Percentiles rank a stretch among this genome's conserved stretches.
phyloP scores from a whole-genome alignment of 2,329 filamentous ascomycete species.

The Dendrostoma leiphaemia region DNA sequence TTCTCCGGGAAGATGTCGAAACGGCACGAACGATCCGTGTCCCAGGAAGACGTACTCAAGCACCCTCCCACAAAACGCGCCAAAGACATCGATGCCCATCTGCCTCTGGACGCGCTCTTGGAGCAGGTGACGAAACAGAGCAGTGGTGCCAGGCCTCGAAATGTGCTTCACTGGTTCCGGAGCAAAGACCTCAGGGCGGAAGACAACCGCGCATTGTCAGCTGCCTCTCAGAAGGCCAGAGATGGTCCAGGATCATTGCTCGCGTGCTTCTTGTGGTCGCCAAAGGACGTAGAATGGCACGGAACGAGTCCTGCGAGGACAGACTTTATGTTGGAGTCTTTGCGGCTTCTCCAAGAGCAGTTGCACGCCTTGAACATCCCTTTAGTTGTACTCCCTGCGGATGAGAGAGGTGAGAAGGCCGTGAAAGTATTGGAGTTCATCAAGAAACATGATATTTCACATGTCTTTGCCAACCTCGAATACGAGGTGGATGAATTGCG shows the following conservation, averaged over 20 bases:
- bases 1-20: conserved; percentile 3
- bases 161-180: conserved; percentile 26
- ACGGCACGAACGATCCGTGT: conserved; percentile 22
- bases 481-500: conserved; percentile 27
- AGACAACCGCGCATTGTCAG: conserved; percentile 24
- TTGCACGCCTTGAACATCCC: conserved; percentile 22
- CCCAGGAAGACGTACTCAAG: conserved; percentile 23
- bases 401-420: conserved; percentile 19
- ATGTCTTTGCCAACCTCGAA: conserved; percentile 25
- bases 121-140: conserved; percentile 14
- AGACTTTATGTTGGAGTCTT: conserved; percentile 24
- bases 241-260: conserved; percentile 19
- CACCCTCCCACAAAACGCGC: conserved; percentile 27
- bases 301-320: conserved; percentile 23
- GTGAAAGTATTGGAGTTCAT: conserved; percentile 19
- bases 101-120: conserved; percentile 19
- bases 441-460: conserved; percentile 20
- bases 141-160: conserved; percentile 3
- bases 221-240: conserved; percentile 21
- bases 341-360: conserved; percentile 21
- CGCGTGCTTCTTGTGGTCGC: conserved; percentile 24
- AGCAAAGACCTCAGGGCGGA: conserved; percentile 25
- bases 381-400: conserved; percentile 21
- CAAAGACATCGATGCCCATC: conserved; percentile 24
- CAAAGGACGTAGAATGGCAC: conserved; percentile 25